These are phyloP conservation scores for Didymella arachidicola DNA, from an alignment of 2,329 filamentous ascomycete species.

Conservation along the genomic window DNA sequence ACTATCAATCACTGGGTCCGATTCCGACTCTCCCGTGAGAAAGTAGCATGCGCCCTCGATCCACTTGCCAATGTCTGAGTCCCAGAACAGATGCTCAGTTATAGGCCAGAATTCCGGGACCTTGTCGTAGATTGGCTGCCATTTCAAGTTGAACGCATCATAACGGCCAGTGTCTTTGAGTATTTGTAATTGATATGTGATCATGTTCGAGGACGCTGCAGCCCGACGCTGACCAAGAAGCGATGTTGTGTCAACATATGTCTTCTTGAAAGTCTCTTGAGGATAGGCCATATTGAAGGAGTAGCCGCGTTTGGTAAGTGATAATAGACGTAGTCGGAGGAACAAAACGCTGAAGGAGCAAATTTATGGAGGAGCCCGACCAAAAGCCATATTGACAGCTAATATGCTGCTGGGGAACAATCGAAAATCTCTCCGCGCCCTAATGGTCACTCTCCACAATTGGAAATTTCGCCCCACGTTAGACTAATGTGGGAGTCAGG, in stretches of 20 bases:
- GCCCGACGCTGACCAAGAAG: slow-evolving; percentile 10
- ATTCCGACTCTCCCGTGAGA: not conserved
- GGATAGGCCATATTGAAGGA: slow-evolving; percentile 4
- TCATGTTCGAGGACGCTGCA: slow-evolving; percentile 7
- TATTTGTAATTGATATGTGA: slow-evolving; percentile 1
- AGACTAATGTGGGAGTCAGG: not conserved
- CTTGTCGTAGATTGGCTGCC: slow-evolving; percentile 5
- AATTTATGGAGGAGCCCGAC: not conserved
- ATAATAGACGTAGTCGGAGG: not conserved
- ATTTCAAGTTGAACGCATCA: slow-evolving; percentile 1
- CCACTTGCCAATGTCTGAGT: slow-evolving; percentile 7
- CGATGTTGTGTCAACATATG: not conserved
- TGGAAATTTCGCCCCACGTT: not conserved
- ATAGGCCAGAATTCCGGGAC: slow-evolving; percentile 3
- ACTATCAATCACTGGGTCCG: not conserved
- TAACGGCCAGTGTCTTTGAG: slow-evolving; percentile 6
- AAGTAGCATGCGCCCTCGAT: slow-evolving; percentile 11
- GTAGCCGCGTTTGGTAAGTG: too few relatives aligned
- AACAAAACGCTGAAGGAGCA: not conserved
- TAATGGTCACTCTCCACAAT: not conserved
- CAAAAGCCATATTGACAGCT: not conserved
- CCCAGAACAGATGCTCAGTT: slow-evolving; percentile 4
- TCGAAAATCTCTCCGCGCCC: not conserved
- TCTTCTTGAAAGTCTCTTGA: not conserved
- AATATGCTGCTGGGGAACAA: not conserved